Conservation (phyloP, 139 green algal species). For the Chlamydomonas sphaeroides region DNA sequence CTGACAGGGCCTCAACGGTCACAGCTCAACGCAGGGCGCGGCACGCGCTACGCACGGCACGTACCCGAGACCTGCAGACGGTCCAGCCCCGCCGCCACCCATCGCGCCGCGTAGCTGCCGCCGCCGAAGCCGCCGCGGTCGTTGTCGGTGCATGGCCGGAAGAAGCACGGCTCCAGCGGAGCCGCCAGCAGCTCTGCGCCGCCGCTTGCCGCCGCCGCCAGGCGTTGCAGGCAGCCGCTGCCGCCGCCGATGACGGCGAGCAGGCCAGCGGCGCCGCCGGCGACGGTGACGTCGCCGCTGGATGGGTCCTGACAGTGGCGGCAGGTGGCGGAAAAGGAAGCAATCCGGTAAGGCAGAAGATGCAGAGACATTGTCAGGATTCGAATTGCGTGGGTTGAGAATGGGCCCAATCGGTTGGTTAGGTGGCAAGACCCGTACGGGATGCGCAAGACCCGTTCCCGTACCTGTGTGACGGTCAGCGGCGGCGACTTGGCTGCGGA, state of each 20-base stretch:
- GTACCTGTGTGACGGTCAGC: too few relatives aligned
- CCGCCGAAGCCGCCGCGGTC: conserved; percentile 81
- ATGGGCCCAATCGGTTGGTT: too few relatives aligned
- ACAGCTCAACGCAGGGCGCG: too few relatives aligned
- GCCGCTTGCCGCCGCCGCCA: neutral
- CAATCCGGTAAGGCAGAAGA: too few relatives aligned
- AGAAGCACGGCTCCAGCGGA: conserved; percentile 59
- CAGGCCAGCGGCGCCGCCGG: neutral
- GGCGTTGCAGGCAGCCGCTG: conserved; percentile 27
- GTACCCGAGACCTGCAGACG: conserved; percentile 42
- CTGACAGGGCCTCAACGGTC: too few relatives aligned
- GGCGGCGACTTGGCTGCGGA: too few relatives aligned
- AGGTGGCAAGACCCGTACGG: too few relatives aligned
- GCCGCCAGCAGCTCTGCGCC: neutral
- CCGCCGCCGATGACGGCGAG: conserved; percentile 3
- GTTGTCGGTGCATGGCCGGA: conserved; percentile 89
- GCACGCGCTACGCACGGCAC: too few relatives aligned
- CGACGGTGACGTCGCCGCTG: neutral
- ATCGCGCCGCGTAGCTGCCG: conserved; percentile 76
- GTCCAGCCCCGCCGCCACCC: conserved; percentile 66
- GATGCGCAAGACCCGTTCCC: too few relatives aligned
- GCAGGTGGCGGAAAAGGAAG: too few relatives aligned
- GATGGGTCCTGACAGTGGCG: conserved; percentile 4
- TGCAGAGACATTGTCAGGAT: too few relatives aligned
- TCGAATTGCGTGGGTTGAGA: too few relatives aligned